Evolutionary conservation across 2,329 filamentous ascomycete genomes (phyloP).

Genomic region (Exophiala spinifera): DNA sequence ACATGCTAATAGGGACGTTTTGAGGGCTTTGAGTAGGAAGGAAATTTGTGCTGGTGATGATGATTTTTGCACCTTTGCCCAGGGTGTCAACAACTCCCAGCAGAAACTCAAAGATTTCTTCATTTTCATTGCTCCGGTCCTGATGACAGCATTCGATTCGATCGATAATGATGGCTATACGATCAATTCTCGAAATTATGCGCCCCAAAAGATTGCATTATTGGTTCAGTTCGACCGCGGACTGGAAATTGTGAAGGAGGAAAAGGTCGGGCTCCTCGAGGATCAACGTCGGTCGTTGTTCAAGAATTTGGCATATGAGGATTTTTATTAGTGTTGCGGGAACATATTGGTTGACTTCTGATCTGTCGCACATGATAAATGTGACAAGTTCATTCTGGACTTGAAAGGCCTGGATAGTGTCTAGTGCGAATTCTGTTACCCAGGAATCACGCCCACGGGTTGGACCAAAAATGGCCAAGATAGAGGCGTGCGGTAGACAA

Average conservation of each 20-base stretch:
- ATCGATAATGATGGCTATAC: no score
- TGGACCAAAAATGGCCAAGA: conserved; percentile 4
- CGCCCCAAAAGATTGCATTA: no score
- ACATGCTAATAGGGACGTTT: no score
- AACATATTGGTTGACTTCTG: neutral
- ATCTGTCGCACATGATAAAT: conserved; percentile 5
- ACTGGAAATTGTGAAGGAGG: neutral
- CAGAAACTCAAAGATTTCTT: no score
- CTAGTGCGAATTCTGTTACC: conserved; percentile 8
- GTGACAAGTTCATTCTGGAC: conserved; percentile 4
- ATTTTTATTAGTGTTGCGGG: conserved; percentile 1
- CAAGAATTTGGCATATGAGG: conserved; percentile 8
- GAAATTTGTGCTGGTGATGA: no score
- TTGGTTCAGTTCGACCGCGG: no score
- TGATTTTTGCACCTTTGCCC: no score
- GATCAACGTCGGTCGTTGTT: conserved; percentile 2
- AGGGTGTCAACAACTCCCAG: no score
- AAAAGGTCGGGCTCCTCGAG: conserved; percentile 6
- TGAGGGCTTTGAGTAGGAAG: no score
- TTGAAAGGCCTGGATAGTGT: conserved; percentile 6
- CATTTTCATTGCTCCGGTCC: no score
- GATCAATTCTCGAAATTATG: no score
- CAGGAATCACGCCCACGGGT: conserved; percentile 4
- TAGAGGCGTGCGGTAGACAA: neutral
- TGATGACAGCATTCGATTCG: no score